phyloP scores from a whole-genome alignment of 441 rosid genomes.

The Aleurites moluccanus region DNA sequence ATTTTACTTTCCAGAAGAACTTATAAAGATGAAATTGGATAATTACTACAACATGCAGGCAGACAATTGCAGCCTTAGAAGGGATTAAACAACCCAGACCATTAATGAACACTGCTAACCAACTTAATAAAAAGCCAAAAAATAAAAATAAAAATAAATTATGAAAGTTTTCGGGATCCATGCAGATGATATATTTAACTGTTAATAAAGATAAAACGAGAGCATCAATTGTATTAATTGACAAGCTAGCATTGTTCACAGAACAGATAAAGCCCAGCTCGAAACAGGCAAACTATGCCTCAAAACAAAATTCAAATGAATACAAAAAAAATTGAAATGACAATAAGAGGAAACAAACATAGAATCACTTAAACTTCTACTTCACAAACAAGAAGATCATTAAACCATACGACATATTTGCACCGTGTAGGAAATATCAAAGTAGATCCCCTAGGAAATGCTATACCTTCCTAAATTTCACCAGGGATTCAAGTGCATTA shows the following conservation, averaged over 20 bases:
- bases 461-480: neutral
- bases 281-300: neutral
- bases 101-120: neutral
- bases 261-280: neutral
- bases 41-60: neutral
- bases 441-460: neutral
- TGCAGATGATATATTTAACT: neutral
- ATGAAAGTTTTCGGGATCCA: neutral
- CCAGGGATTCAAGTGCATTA: neutral
- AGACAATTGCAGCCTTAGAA: neutral
- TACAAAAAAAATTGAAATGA: neutral
- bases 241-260: neutral
- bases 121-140: neutral
- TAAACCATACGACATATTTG: too few relatives aligned
- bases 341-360: neutral
- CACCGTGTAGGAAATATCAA: too few relatives aligned
- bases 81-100: neutral
- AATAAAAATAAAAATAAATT: neutral
- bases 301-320: neutral
- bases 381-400: too few relatives aligned
- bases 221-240: neutral
- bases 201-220: neutral
- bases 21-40: neutral
- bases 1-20: neutral
- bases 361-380: neutral